A percentile compares a stretch with the other conserved stretches of the same genome.
These are phyloP conservation scores for Botrytis byssoidea DNA, from an alignment of 2,329 filamentous ascomycete genomes.

Conservation along the genomic window DNA sequence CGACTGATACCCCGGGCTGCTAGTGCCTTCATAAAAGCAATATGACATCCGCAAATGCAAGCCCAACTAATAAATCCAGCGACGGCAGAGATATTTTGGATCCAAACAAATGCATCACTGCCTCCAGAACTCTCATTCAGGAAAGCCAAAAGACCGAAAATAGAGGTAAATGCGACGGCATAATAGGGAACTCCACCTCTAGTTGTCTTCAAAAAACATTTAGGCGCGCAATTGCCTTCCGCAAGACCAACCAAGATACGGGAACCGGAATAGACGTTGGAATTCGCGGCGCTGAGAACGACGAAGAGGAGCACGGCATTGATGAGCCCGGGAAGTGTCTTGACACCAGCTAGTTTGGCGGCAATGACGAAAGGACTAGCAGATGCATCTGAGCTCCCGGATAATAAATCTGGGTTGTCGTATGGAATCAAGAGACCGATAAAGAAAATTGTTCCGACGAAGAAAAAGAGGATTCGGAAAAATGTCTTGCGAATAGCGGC, in stretches of 20 bases:
- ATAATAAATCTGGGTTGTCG: conserved; percentile 46
- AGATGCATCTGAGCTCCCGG: conserved; percentile 53
- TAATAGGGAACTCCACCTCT: conserved; percentile 53
- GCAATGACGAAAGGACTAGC: conserved; percentile 59
- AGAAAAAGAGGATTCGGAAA: conserved; percentile 52
- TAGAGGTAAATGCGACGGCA: conserved; percentile 52
- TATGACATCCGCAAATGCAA: conserved; percentile 62
- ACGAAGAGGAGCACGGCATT: conserved; percentile 61
- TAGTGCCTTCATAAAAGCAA: conserved; percentile 64
- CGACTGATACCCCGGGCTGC: conserved; percentile 56
- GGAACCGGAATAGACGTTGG: conserved; percentile 56
- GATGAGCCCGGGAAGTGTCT: conserved; percentile 55
- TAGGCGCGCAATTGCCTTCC: conserved; percentile 55
- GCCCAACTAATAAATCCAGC: conserved; percentile 71
- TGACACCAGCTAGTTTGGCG: conserved; percentile 56
- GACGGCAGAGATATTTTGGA: conserved; percentile 68
- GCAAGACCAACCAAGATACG: conserved; percentile 57
- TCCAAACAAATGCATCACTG: conserved; percentile 66
- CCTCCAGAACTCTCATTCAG: conserved; percentile 62
- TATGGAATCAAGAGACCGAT: conserved; percentile 61
- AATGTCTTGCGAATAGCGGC: conserved; percentile 65
- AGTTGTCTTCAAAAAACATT: conserved; percentile 51
- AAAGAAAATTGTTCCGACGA: conserved; percentile 51
- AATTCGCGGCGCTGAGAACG: conserved; percentile 58
- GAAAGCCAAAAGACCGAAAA: conserved; percentile 64